phyloP scores from a whole-genome alignment of 805 yeast genomes.

The Ogataea angusta region DNA sequence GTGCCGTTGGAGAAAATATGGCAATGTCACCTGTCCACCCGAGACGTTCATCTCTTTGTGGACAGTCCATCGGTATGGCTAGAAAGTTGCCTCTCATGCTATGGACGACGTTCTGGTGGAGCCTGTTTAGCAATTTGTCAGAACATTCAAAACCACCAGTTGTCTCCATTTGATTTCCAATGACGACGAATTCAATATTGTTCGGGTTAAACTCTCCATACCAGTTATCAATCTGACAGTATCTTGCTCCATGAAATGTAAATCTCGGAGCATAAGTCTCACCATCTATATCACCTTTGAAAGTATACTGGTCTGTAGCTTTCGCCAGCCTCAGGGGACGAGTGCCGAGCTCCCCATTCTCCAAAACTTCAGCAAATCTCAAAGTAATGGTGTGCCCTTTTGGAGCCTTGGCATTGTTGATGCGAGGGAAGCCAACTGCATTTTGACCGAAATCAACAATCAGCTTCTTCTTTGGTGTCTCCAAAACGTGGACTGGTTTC shows the following conservation, averaged over 20 bases:
- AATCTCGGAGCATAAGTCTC: slow-evolving; percentile 24
- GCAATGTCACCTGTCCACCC: slow-evolving; percentile 31
- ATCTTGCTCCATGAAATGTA: slow-evolving; percentile 27
- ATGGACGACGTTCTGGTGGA: slow-evolving; percentile 19
- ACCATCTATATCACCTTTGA: slow-evolving; percentile 19
- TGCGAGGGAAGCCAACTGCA: slow-evolving; percentile 23
- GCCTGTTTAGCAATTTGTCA: slow-evolving; percentile 14
- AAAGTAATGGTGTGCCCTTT: slow-evolving; percentile 18
- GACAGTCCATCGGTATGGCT: slow-evolving; percentile 28
- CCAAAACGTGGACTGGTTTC: slow-evolving; percentile 15
- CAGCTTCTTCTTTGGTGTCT: slow-evolving; percentile 20
- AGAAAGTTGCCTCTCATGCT: slow-evolving; percentile 27
- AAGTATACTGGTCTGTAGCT: slow-evolving; percentile 19
- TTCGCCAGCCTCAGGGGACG: slow-evolving; percentile 24
- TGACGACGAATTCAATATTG: slow-evolving; percentile 16
- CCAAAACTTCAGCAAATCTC: slow-evolving; percentile 27
- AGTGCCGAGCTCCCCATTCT: slow-evolving; percentile 25
- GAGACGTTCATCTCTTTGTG: slow-evolving; percentile 29
- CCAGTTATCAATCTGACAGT: slow-evolving; percentile 23
- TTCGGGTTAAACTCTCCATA: slow-evolving; percentile 16
- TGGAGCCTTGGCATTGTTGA: slow-evolving; percentile 17
- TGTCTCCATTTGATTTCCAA: slow-evolving; percentile 17
- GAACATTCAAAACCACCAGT: slow-evolving; percentile 24
- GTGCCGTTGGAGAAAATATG: slow-evolving; percentile 25
- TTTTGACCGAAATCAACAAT: slow-evolving; percentile 28